Conservation (phyloP, 202 grass and related monocot species). For the Zizania palustris region DNA sequence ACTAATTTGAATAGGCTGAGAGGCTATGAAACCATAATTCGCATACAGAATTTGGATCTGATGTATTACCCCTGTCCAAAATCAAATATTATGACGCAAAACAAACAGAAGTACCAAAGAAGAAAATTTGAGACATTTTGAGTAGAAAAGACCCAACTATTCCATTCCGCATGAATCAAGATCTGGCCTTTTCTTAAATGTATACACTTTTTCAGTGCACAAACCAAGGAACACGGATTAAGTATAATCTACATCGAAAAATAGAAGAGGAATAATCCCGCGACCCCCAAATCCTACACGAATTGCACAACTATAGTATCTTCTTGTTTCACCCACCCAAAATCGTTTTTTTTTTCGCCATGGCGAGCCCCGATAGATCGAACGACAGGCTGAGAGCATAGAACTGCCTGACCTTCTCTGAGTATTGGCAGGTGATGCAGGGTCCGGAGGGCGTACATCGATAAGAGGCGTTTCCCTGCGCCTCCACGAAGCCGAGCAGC, state of each 20-base stretch:
- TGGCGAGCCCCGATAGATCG: neutral
- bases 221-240: neutral
- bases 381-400: neutral
- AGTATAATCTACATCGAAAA: neutral
- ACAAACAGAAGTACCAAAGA: neutral
- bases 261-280: neutral
- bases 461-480: slow-evolving; percentile 75
- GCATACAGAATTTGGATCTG: slow-evolving; percentile 4
- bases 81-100: neutral
- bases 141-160: neutral
- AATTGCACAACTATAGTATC: neutral
- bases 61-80: neutral
- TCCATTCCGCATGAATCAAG: slow-evolving; percentile 12
- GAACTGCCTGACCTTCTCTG: slow-evolving; percentile 64
- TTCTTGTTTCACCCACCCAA: slow-evolving; percentile 23
- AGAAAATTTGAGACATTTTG: neutral
- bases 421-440: slow-evolving; percentile 86
- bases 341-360: neutral
- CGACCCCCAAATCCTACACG: neutral
- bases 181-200: slow-evolving; percentile 32
- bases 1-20: neutral
- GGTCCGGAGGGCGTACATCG: slow-evolving; percentile 71
- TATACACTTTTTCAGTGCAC: neutral
- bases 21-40: neutral
- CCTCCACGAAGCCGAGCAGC: slow-evolving; percentile 75